Percentiles rank a stretch among this genome's conserved stretches.
These are phyloP conservation scores for Globisporangium echinulatum DNA, from an alignment of 352 stramenopile species.

Conservation along the genomic window DNA sequence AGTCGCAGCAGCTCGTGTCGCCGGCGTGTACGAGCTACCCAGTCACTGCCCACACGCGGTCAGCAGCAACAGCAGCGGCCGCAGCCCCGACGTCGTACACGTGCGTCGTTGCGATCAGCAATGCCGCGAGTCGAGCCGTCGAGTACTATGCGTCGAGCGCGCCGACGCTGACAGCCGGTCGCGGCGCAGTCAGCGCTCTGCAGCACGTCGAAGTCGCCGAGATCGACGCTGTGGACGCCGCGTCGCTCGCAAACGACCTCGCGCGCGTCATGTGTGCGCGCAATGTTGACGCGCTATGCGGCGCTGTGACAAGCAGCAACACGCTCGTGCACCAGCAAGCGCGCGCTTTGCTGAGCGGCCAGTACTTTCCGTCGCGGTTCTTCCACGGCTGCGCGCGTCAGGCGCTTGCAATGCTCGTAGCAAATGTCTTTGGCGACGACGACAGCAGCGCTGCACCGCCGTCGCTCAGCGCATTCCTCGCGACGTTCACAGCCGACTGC, in stretches of 20 bases:
- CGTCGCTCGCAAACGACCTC: neutral
- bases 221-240: neutral
- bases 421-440: neutral
- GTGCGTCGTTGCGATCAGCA: neutral
- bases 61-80: neutral
- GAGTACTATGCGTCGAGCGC: neutral
- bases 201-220: neutral
- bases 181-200: neutral
- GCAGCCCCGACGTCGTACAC: neutral
- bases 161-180: neutral
- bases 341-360: neutral
- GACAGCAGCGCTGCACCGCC: neutral
- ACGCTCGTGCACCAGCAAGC: neutral
- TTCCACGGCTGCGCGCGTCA: neutral
- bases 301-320: conserved; percentile 1
- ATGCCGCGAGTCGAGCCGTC: neutral
- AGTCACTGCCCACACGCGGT: neutral
- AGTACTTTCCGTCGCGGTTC: neutral
- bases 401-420: neutral
- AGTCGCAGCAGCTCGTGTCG: no score
- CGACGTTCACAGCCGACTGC: neutral
- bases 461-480: neutral
- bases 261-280: neutral
- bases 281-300: neutral
- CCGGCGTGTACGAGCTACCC: neutral